A percentile compares a stretch with the other conserved stretches of the same genome.
Evolutionary conservation across 257 asterid genomes (phyloP).

Genomic region (Lithospermum erythrorhizon): DNA sequence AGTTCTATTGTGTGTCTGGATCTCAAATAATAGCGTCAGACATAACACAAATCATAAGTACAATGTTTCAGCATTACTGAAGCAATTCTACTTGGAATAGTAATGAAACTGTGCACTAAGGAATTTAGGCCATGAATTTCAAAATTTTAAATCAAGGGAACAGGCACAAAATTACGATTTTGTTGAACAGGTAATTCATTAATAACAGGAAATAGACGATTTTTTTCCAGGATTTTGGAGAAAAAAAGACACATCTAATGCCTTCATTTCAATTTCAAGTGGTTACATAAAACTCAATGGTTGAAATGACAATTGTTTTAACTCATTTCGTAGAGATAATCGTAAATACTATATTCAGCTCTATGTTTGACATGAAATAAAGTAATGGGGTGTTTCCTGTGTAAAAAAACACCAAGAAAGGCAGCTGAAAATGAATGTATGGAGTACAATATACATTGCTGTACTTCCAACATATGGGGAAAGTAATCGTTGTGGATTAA

Average conservation of each 20-base stretch:
- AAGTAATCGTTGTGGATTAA: neutral
- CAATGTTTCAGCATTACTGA: neutral
- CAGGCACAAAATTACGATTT: neutral
- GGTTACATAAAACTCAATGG: neutral
- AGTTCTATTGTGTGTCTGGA: slow-evolving; percentile 73
- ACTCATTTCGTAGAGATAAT: neutral
- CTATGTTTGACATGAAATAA: neutral
- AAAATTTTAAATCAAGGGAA: neutral
- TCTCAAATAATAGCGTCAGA: slow-evolving; percentile 16
- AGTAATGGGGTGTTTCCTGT: neutral
- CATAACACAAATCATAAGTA: neutral
- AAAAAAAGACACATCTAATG: no score
- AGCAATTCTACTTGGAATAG: neutral
- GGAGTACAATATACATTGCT: neutral
- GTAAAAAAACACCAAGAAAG: neutral
- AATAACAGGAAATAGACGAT: neutral
- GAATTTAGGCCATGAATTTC: neutral
- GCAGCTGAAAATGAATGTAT: neutral
- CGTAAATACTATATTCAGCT: neutral
- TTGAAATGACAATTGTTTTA: neutral
- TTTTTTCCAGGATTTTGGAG: neutral
- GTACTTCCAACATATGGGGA: neutral
- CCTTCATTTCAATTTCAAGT: neutral
- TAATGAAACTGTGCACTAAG: neutral
- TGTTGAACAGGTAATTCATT: neutral